These are phyloP conservation scores for Eimeria maxima DNA, from an alignment of 169 alveolate genomes.

Conservation along the genomic window DNA sequence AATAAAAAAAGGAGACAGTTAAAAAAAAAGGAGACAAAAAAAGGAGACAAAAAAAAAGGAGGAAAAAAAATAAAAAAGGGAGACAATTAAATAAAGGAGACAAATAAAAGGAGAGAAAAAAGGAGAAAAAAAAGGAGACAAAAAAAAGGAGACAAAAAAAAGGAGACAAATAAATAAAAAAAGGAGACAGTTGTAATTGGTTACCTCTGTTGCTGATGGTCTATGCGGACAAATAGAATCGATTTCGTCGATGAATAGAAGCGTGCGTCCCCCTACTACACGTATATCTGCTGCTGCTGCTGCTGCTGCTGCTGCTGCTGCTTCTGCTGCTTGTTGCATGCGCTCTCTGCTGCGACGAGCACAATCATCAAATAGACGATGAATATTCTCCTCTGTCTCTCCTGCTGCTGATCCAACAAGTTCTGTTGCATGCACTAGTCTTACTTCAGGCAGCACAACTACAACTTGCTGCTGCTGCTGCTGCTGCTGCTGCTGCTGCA, in stretches of 20 bases:
- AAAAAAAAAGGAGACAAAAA: too few species aligned
- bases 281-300: too few species aligned
- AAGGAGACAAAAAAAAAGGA: too few species aligned
- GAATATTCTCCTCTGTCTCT: conserved; percentile 71
- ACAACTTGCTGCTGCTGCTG: neutral
- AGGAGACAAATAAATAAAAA: too few species aligned
- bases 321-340: too few species aligned
- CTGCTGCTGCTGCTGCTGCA: conserved; percentile 17
- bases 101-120: too few species aligned
- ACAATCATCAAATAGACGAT: conserved; percentile 29
- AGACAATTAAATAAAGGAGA: too few species aligned
- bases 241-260: conserved; percentile 85
- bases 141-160: too few species aligned
- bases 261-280: conserved; percentile 58
- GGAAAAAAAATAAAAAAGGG: too few species aligned
- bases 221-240: conserved; percentile 87
- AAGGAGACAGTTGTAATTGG: too few species aligned
- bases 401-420: conserved; percentile 59
- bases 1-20: neutral
- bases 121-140: too few species aligned
- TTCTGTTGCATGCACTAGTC: conserved; percentile 71
- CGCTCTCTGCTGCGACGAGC: neutral
- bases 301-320: too few species aligned
- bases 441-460: conserved; percentile 41
- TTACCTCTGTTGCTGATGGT: conserved; percentile 81